These are phyloP conservation scores for Fagopyrum esculentum DNA, from an alignment of 148 eudicot species.

Conservation along the genomic window DNA sequence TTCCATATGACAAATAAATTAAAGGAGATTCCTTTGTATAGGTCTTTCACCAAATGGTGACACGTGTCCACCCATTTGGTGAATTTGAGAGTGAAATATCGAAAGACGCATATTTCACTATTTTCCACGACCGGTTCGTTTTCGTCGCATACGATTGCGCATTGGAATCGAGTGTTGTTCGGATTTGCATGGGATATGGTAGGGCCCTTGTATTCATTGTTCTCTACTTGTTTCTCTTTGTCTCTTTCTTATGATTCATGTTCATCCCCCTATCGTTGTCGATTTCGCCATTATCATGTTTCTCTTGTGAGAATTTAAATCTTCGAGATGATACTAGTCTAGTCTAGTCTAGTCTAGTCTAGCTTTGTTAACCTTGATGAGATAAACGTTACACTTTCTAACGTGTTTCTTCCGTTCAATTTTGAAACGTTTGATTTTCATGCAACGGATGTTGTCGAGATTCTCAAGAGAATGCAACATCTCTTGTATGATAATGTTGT, in stretches of 20 bases:
- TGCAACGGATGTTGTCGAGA: no score
- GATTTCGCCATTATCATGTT: background rate
- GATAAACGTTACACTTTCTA: no score
- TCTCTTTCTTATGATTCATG: background rate
- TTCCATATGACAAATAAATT: background rate
- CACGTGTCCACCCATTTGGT: background rate
- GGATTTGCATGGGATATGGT: background rate
- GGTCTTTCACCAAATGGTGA: background rate
- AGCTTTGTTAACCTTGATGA: no score
- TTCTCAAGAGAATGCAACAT: no score
- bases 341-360: no score
- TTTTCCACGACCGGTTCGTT: background rate
- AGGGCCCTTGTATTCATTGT: background rate
- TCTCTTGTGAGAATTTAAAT: background rate
- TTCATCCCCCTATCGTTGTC: background rate
- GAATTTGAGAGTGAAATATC: background rate
- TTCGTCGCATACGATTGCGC: slow-evolving; percentile 5
- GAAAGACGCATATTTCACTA: background rate
- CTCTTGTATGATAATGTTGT: no score
- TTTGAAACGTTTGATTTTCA: no score
- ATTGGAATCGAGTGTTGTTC: background rate
- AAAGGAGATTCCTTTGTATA: background rate
- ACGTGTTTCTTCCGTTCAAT: no score
- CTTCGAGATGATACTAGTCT: no score
- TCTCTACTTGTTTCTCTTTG: background rate